Evolutionary conservation across 192 early-diverging fungal species (phyloP).

Genomic region (Jimgerdemannia lactiflua): DNA sequence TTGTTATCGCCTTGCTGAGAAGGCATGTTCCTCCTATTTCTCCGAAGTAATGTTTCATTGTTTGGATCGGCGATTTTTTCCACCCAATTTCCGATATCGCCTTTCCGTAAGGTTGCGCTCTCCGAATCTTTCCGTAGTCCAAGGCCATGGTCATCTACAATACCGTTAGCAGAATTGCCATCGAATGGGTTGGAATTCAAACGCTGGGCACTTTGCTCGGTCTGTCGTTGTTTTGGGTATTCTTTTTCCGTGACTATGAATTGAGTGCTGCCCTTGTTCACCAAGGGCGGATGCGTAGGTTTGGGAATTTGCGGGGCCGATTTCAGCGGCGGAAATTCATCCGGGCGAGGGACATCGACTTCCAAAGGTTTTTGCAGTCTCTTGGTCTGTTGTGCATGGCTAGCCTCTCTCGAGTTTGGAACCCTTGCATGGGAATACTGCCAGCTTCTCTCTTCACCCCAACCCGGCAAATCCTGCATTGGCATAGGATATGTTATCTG

Average conservation of each 20-base stretch:
- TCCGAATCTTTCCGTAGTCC: too few species aligned
- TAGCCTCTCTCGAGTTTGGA: not conserved
- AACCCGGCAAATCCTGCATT: not conserved
- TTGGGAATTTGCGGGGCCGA: not conserved
- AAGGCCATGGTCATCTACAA: too few species aligned
- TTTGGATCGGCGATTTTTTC: constrained; percentile 2
- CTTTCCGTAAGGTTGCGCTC: not conserved
- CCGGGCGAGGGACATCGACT: not conserved
- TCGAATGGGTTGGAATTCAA: too few species aligned
- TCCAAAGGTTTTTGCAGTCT: not conserved
- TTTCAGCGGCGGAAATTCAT: not conserved
- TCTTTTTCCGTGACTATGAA: not conserved
- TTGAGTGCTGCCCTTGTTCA: not conserved
- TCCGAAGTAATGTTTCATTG: not conserved
- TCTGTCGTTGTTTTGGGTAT: not conserved
- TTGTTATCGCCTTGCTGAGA: not conserved
- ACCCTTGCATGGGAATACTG: not conserved
- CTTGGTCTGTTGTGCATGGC: not conserved
- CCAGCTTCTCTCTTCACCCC: not conserved
- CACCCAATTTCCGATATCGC: constrained; percentile 5
- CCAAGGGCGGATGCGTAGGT: not conserved
- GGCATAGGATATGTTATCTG: not conserved
- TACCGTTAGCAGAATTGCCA: too few species aligned
- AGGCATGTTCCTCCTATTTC: constrained; percentile 8
- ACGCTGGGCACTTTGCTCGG: too few species aligned